Base-by-base conservation (phyloP, 441 rosid species). In the Euphorbia corollata region DNA sequence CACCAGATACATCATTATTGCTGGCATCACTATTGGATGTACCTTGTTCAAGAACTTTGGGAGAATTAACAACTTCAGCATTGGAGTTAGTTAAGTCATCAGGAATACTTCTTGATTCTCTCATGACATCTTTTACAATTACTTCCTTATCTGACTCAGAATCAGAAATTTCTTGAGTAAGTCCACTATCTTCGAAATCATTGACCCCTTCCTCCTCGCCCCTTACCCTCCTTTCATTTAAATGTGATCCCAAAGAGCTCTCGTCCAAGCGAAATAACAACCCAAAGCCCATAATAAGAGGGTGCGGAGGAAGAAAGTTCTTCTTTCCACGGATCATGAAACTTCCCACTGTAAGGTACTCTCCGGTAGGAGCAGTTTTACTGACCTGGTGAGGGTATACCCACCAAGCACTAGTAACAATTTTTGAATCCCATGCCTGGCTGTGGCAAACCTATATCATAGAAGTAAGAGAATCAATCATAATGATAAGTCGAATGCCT, bases 361-460 rank as follows among this genome's bases (percentile, higher is more conserved):
- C 99, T 66, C 78, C 99, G 5, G 99, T 90, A 41, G 98, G 99
- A 71, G 99, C 99, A 74, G 97, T 91, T 87, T 94, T 94, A 81
- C 88, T 94, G 75, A 94, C 99, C 75, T 94, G 99, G 78, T 85
- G 87, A 77, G 97, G 98, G 77, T 88, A 85, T 58, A 94, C 99
- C 99, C 99, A 94, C 98, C 99, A 94, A 66, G 97, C 99, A 69
- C 99, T 91, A 63, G 99, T 91, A 65, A 94, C 90, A 67, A 94
- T 91, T 82, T 90, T 94, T 27, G 98, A 94, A 79, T 94, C 91
- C 99, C 99, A 94, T 55, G 98, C 99, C 75, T 88, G 90, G 78
- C 99, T 91, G 67, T 90, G 97, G 77, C 98, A 94, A 73, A 94
- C 99, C 99, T 91, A 76, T 71, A 80, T 56, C 64, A 56, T 20